A percentile compares a stretch with the other conserved stretches of the same genome.
Evolutionary conservation across 306 rosid species (phyloP).

Genomic region (Astragalus membranaceus): DNA sequence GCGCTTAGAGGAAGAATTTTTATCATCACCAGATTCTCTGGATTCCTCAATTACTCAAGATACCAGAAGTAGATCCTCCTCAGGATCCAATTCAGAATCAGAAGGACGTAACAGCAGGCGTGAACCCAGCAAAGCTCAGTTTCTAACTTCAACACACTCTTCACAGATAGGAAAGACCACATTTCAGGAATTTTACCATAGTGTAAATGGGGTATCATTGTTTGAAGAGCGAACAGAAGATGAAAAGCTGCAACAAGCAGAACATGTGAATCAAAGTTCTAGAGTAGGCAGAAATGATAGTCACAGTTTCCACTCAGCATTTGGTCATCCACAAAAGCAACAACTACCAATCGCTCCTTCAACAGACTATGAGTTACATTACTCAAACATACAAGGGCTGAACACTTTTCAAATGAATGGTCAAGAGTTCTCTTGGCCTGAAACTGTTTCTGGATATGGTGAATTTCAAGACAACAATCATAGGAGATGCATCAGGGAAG

Average conservation of each 20-base stretch:
- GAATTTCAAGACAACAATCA: conserved; percentile 24
- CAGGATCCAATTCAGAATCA: conserved; percentile 61
- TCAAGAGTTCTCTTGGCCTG: conserved; percentile 47
- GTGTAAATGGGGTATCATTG: conserved; percentile 36
- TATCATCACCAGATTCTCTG: conserved; percentile 73
- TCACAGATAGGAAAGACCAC: conserved; percentile 30
- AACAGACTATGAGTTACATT: conserved; percentile 25
- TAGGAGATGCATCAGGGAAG: conserved; percentile 30
- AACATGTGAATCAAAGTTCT: conserved; percentile 28
- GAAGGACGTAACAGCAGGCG: conserved; percentile 42
- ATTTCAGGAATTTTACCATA: conserved; percentile 47
- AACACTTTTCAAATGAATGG: conserved; percentile 41
- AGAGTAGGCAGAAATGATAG: conserved; percentile 22
- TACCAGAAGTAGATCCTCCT: conserved; percentile 35
- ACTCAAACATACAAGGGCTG: conserved; percentile 28
- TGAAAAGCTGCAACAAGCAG: conserved; percentile 25
- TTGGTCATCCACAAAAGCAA: conserved; percentile 32
- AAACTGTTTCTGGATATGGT: conserved; percentile 27
- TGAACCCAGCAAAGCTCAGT: conserved; percentile 27
- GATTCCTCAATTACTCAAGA: conserved; percentile 68
- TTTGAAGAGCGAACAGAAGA: conserved; percentile 33
- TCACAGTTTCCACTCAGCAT: conserved; percentile 31
- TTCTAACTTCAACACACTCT: conserved; percentile 28
- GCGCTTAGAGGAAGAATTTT: conserved; percentile 53
- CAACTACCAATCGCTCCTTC: conserved; percentile 36